Conservation (phyloP, 2,329 filamentous ascomycete genomes). For the Aspergillus calidoustus region DNA sequence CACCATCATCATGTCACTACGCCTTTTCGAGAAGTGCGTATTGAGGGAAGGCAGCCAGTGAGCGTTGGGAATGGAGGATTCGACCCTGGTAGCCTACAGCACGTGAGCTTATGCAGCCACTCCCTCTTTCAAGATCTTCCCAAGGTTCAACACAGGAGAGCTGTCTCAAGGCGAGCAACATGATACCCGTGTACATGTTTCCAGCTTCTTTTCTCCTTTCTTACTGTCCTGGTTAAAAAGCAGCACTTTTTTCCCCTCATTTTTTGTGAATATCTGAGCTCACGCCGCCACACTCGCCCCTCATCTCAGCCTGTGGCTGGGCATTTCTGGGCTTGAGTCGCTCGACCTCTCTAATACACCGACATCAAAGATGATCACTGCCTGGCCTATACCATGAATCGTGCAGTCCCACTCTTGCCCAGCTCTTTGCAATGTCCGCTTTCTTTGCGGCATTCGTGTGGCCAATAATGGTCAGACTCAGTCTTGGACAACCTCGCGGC, state of each 20-base stretch:
- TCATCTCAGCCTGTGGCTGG: slow-evolving; percentile 10
- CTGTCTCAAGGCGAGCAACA: background rate
- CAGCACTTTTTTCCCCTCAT: background rate
- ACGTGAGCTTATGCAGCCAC: slow-evolving; percentile 16
- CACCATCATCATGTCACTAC: slow-evolving; percentile 1
- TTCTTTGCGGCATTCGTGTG: background rate
- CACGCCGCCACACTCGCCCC: background rate
- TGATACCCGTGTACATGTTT: background rate
- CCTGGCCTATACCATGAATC: background rate
- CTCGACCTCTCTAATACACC: background rate
- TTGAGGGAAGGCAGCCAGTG: slow-evolving; percentile 13
- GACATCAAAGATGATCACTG: background rate
- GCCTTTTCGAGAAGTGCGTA: background rate
- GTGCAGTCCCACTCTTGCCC: background rate
- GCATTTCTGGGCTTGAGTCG: slow-evolving; percentile 1
- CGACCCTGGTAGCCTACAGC: slow-evolving; percentile 1
- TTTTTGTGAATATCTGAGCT: background rate
- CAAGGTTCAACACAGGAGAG: background rate
- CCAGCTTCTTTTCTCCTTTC: background rate
- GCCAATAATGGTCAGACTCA: background rate
- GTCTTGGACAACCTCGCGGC: background rate
- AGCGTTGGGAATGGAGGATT: slow-evolving; percentile 3
- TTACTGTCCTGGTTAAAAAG: background rate
- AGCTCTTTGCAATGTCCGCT: background rate
- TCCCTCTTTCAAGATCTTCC: background rate